Evolutionary conservation across 164 flowering plant genomes (phyloP), one percentile per base, ranked within the genome.

Genomic region (Piper longum): DNA sequence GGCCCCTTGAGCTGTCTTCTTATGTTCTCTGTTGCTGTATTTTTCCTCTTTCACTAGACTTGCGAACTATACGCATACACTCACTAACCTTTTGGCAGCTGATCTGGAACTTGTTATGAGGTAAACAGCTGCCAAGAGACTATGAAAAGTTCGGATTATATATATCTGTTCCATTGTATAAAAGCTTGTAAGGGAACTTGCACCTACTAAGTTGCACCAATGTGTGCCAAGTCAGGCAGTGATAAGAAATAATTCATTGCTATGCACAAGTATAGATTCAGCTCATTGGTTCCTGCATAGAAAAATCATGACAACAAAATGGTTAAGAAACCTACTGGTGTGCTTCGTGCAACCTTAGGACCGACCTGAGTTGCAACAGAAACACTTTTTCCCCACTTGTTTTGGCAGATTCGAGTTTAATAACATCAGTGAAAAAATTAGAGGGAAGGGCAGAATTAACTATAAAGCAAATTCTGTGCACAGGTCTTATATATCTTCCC

Each of bases 1-100:
- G 80, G 41, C 82, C 91, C 62, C 95, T 88, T 26, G 73, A 85
- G 65, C 75, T 88, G 26, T 88, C 85, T 43, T 91, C 95, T 5
- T 79, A 82, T 5, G 44, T 17, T 54, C 16, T 16, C 9, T 56
- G 39, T 4, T 4, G 58, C 58, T 56, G 58, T n/a, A 7, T n/a
- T 56, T 19, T n/a, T 56, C 39, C 26, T 56, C n/a, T 56, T 56
- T 56, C 26, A 14, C 12, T 14, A 45, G 52, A 2, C 12, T 45
- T 45, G 58, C 64, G 60, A 54, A 66, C 7, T 14, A 56, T 9
- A 3, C 52, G 12, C n/a, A n/a, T n/a, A n/a, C n/a, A n/a, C n/a
- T n/a, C n/a, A n/a, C n/a, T n/a, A 14, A 45, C 52, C 4, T 6
- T 45, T 45, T 14, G 7, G 52, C 7, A 45, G 52, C 4, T 14